These are phyloP conservation scores for Leishmania guyanensis DNA, from an alignment of 208 protist genomes.

Conservation along the genomic window DNA sequence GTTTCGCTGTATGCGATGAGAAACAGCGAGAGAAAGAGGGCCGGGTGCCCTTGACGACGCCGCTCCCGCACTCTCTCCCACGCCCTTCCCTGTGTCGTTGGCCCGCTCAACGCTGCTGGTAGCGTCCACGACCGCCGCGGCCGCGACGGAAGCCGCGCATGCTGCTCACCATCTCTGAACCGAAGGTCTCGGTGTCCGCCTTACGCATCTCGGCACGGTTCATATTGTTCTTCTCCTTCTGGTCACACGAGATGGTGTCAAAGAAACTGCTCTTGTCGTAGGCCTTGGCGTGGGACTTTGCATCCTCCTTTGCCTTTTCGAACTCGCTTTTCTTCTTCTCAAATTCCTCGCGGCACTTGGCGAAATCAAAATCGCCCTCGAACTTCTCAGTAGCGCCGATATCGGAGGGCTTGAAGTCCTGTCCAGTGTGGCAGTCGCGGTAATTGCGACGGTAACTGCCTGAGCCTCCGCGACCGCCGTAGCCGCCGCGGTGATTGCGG, in stretches of 20 bases:
- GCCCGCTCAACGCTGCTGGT: conserved; percentile 49
- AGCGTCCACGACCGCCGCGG: conserved; percentile 67
- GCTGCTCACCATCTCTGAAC: conserved; percentile 81
- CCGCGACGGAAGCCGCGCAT: conserved; percentile 78
- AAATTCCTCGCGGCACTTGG: conserved; percentile 84
- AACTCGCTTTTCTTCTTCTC: conserved; percentile 92
- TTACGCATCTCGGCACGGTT: conserved; percentile 84
- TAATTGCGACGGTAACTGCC: conserved; percentile 58
- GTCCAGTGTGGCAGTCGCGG: conserved; percentile 80
- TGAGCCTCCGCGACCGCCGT: conserved; percentile 38
- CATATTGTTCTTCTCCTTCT: conserved; percentile 56
- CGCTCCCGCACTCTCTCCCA: background rate
- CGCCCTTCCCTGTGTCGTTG: conserved; percentile 1
- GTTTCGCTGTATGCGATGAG: background rate
- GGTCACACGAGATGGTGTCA: conserved; percentile 84
- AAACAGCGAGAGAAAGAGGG: background rate
- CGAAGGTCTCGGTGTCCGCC: conserved; percentile 87
- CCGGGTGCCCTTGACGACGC: background rate
- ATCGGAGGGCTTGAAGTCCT: conserved; percentile 72
- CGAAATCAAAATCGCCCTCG: conserved; percentile 91
- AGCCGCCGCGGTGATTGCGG: conserved; percentile 38
- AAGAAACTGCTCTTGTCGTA: conserved; percentile 91
- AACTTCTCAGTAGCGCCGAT: conserved; percentile 79
- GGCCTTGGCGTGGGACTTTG: conserved; percentile 65
- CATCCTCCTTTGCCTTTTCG: conserved; percentile 87